phyloP scores from a whole-genome alignment of 495 filamentous ascomycete genomes.

The Neurospora discreta region DNA sequence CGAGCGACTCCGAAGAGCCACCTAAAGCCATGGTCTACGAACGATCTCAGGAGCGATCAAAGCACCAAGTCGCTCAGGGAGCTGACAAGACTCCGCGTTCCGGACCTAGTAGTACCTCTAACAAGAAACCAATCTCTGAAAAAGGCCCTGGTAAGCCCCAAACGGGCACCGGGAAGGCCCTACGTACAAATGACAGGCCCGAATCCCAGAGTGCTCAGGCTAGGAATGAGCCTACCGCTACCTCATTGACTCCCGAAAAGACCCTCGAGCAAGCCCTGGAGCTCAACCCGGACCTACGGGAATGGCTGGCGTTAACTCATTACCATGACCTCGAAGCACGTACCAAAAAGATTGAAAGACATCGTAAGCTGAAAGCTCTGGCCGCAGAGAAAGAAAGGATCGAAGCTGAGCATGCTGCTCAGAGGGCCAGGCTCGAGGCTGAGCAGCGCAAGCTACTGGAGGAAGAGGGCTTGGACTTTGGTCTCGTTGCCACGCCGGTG shows the following conservation, averaged over 20 bases:
- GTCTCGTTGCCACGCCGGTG: slow-evolving; percentile 4
- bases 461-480: slow-evolving; percentile 18
- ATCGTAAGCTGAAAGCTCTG: slow-evolving; percentile 31
- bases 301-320: slow-evolving; percentile 51
- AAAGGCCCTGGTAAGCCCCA: background rate
- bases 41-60: background rate
- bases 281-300: slow-evolving; percentile 37
- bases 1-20: background rate
- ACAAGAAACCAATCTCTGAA: background rate
- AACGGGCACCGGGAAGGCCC: background rate
- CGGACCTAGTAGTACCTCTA: background rate
- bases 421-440: slow-evolving; percentile 26
- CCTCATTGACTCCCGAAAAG: background rate
- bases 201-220: background rate
- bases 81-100: background rate
- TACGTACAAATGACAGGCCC: background rate
- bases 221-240: background rate
- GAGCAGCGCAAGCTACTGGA: slow-evolving; percentile 20
- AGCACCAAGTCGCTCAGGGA: background rate
- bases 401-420: slow-evolving; percentile 28
- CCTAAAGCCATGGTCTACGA: background rate
- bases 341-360: slow-evolving; percentile 32
- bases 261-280: slow-evolving; percentile 10
- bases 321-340: slow-evolving; percentile 44
- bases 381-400: slow-evolving; percentile 29